Evolutionary conservation across 331 rosid genomes (phyloP), one percentile per base, ranked within the genome.

Genomic region (Acacia pycnantha): DNA sequence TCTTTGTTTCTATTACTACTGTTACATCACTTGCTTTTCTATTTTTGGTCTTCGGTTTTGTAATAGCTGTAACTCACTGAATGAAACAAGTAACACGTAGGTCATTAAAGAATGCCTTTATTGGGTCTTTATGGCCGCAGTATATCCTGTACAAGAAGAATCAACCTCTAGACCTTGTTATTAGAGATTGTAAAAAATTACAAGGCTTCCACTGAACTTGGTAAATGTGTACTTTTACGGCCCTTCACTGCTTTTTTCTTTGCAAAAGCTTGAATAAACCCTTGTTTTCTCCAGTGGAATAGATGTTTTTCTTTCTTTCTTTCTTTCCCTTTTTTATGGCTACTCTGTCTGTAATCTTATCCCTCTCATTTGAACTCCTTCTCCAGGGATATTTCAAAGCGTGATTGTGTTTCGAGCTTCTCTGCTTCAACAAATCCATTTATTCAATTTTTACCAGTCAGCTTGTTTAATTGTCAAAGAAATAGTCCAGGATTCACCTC

Each of bases 311-410:
- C 66, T 22, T 24, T 22, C 59, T 21, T 53, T 8, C 62, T 56
- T 56, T 56, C 46, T 43, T 43, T 43, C 46, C 64, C 29, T 26
- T 68, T 75, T 70, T 79, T 54, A 6, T 66, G 43, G 50, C 33
- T 26, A 15, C 73, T 66, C 77, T 44, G 59, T 80, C 59, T 73
- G 54, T 24, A 67, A 74, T 73, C 79, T 78, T 65, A 77, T 77
- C 65, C 33, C 35, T 64, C 35, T 67, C 27, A 74, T 75, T 70
- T 69, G 79, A 59, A 71, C 41, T 21, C 66, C 77, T 75, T 80
- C 76, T 59, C 31, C 91, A 95, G 97, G 98, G 97, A 95, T 84
- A 88, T 95, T 81, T 82, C 84, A 12, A 91, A 87, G 81, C 86
- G 89, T 67, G 62, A 77, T 54, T 76, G 88, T 69, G 80, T 94